These are phyloP conservation scores for Botrytis byssoidea DNA, from an alignment of 2,329 filamentous ascomycete species.

Conservation along the genomic window DNA sequence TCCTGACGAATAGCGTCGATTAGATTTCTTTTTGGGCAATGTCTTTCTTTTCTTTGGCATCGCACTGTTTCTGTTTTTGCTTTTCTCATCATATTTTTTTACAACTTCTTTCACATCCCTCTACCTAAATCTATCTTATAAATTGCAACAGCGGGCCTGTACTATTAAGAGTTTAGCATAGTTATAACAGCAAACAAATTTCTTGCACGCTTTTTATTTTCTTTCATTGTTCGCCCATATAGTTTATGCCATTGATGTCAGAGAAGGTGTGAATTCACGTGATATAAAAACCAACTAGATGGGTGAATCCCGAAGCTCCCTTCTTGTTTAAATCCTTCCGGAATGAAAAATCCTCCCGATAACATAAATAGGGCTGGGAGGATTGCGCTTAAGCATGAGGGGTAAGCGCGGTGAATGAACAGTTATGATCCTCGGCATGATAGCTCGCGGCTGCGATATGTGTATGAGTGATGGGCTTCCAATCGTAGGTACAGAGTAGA, in stretches of 20 bases:
- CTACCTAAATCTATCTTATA: background rate
- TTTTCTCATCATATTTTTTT: background rate
- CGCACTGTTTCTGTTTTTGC: background rate
- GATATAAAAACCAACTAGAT: too few species aligned
- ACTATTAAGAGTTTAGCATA: background rate
- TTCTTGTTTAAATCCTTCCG: background rate
- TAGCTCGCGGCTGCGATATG: background rate
- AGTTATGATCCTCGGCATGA: background rate
- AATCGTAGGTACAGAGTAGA: background rate
- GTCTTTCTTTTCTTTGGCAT: background rate
- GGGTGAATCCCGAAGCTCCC: background rate
- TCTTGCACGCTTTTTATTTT: background rate
- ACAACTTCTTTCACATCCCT: background rate
- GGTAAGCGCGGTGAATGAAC: background rate
- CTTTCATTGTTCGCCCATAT: background rate
- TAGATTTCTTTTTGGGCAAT: background rate
- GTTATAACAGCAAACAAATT: background rate
- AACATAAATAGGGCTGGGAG: background rate
- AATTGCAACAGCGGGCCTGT: background rate
- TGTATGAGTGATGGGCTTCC: background rate
- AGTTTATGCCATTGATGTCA: background rate
- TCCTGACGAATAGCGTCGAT: background rate
- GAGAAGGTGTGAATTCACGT: background rate
- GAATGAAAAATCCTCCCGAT: constrained; percentile 3
- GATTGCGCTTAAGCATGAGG: background rate